A percentile compares a stretch with the other conserved stretches of the same genome.
phyloP scores from a whole-genome alignment of 1,284 basidiomycete genomes.

The Melampsora americana region DNA sequence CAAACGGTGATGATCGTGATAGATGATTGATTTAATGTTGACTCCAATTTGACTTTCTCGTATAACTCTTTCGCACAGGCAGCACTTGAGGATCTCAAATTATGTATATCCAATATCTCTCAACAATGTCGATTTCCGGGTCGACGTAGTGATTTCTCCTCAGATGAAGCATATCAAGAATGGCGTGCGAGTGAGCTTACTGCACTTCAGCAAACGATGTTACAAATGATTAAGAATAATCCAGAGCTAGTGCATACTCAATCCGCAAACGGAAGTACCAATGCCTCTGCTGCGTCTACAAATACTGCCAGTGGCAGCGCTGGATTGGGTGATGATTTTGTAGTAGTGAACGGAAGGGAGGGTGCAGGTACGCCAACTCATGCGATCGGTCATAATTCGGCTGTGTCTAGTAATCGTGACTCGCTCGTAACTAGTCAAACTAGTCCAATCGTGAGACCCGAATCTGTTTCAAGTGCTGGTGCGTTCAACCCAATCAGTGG shows the following conservation, averaged over 20 bases:
- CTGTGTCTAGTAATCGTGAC: neutral
- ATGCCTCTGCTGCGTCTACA: neutral
- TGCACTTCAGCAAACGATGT: conserved; percentile 79
- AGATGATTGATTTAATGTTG: conserved; percentile 15
- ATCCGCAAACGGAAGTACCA: neutral
- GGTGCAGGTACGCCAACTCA: conserved; percentile 5
- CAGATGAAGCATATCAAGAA: conserved; percentile 72
- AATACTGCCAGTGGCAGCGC: neutral
- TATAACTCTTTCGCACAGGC: conserved; percentile 2
- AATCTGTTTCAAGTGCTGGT: conserved; percentile 19
- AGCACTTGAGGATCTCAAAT: conserved; percentile 58
- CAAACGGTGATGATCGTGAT: neutral
- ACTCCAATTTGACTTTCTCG: neutral
- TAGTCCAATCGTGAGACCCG: conserved; percentile 22
- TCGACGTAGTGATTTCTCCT: conserved; percentile 77
- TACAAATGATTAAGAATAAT: conserved; percentile 79
- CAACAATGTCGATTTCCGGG: conserved; percentile 79
- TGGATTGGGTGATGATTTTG: conserved; percentile 28
- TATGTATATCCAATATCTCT: conserved; percentile 85
- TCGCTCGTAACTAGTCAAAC: conserved; percentile 11
- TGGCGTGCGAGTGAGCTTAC: conserved; percentile 83
- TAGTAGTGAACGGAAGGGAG: conserved; percentile 25
- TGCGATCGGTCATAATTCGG: conserved; percentile 18
- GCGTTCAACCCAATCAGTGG: neutral
- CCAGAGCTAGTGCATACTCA: conserved; percentile 72